phyloP scores from a whole-genome alignment of 495 filamentous ascomycete genomes.

The Cairneyella variabilis region DNA sequence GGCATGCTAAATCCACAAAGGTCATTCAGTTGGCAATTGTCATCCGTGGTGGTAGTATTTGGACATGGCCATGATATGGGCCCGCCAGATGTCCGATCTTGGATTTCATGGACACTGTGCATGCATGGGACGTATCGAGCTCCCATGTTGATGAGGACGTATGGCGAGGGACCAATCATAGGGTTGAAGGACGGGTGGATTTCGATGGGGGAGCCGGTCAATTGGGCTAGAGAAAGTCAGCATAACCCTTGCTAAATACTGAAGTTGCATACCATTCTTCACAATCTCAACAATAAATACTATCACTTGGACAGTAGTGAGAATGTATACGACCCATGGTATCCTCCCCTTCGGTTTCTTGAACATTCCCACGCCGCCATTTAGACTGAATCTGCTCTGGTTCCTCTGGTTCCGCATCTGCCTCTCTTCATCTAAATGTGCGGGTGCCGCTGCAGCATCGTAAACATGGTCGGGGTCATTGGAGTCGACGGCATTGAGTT shows the following conservation, averaged over 20 bases:
- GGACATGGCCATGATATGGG: slow-evolving; percentile 69
- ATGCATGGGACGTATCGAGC: slow-evolving; percentile 92
- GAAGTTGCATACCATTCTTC: slow-evolving; percentile 60
- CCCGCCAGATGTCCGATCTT: slow-evolving; percentile 43
- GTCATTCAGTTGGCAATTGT: slow-evolving; percentile 66
- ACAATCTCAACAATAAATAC: slow-evolving; percentile 92
- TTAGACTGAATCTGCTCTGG: slow-evolving; percentile 33
- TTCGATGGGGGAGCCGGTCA: slow-evolving; percentile 76
- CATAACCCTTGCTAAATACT: slow-evolving; percentile 23
- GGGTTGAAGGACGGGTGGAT: slow-evolving; percentile 86
- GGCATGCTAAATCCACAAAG: slow-evolving; percentile 68
- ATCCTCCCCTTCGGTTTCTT: slow-evolving; percentile 50
- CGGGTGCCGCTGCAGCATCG: slow-evolving; percentile 32
- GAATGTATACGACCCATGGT: slow-evolving; percentile 77
- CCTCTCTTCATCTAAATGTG: slow-evolving; percentile 16
- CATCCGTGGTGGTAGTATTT: slow-evolving; percentile 58
- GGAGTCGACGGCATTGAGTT: slow-evolving; percentile 32
- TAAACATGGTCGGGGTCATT: slow-evolving; percentile 47
- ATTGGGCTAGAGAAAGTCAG: slow-evolving; percentile 41
- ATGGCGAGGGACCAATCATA: slow-evolving; percentile 91
- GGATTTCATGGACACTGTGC: slow-evolving; percentile 70
- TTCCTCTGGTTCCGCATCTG: no score
- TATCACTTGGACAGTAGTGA: slow-evolving; percentile 71
- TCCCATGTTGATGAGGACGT: slow-evolving; percentile 94
- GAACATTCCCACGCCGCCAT: slow-evolving; percentile 44